These are phyloP conservation scores for Ramicandelaber brevisporus DNA, from an alignment of 192 early-diverging fungal species.

Conservation along the genomic window DNA sequence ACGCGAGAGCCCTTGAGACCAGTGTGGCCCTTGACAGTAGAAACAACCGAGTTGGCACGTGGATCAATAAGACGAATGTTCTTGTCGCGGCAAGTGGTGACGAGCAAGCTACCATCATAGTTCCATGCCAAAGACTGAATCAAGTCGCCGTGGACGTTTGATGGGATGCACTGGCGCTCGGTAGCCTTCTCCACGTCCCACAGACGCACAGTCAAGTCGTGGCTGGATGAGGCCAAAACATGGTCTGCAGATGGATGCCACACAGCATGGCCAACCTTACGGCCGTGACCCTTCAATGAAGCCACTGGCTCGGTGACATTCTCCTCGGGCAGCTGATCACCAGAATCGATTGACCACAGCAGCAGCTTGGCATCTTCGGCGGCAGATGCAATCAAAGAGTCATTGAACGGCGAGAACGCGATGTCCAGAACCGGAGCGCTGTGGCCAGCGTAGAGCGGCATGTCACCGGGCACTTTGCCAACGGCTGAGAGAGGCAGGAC, in stretches of 20 bases:
- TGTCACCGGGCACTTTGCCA: conserved; percentile 72
- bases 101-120: conserved; percentile 58
- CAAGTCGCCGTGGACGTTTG: conserved; percentile 67
- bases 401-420: conserved; percentile 94
- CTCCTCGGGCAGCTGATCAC: conserved; percentile 34
- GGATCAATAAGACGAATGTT: conserved; percentile 85
- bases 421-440: conserved; percentile 89
- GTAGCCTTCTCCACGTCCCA: conserved; percentile 82
- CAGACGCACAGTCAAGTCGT: conserved; percentile 66
- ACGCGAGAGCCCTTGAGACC: conserved; percentile 94
- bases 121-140: conserved; percentile 84
- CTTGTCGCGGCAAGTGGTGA: conserved; percentile 91
- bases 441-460: conserved; percentile 82
- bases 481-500: conserved; percentile 42
- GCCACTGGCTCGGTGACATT: conserved; percentile 51
- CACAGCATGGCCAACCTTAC: conserved; percentile 93
- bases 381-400: conserved; percentile 74
- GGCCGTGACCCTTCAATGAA: conserved; percentile 61
- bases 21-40: conserved; percentile 64
- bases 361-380: conserved; percentile 74
- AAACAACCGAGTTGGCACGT: conserved; percentile 47
- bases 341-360: conserved; percentile 85
- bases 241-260: conserved; percentile 95
- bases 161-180: conserved; percentile 40
- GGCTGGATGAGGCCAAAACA: conserved; percentile 66